Percentiles rank a stretch among this genome's conserved stretches.
Conservation (phyloP, 139 green algal species). For the Picocystis salinarum region DNA sequence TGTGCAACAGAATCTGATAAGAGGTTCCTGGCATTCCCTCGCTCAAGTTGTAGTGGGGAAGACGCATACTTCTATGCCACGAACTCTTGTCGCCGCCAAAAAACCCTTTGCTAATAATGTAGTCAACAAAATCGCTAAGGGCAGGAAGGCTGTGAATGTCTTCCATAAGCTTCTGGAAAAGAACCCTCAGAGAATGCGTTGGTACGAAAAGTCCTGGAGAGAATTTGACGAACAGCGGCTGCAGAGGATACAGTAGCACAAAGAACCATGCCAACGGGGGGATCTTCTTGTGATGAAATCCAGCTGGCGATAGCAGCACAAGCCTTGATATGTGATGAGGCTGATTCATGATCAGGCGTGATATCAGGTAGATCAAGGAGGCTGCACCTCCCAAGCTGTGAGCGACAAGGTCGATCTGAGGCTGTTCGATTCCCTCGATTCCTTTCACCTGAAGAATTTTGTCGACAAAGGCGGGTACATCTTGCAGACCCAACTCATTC, state of each 20-base stretch:
- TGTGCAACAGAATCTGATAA: neutral
- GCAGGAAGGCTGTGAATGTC: slow-evolving; percentile 32
- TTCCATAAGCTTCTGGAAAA: slow-evolving; percentile 20
- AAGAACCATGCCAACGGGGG: slow-evolving; percentile 4
- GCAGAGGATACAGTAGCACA: slow-evolving; percentile 5
- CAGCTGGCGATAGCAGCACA: slow-evolving; percentile 29
- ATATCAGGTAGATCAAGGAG: slow-evolving; percentile 35
- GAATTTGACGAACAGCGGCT: slow-evolving; percentile 8
- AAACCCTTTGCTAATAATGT: neutral
- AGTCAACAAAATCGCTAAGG: slow-evolving; percentile 30
- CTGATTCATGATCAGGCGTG: neutral
- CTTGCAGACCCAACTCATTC: no score
- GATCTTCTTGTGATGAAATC: slow-evolving; percentile 23
- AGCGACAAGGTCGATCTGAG: slow-evolving; percentile 23
- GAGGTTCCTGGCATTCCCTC: neutral
- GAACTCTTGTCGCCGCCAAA: neutral
- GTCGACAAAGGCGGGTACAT: no score
- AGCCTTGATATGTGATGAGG: slow-evolving; percentile 21
- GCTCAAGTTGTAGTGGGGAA: no score
- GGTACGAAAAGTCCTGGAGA: neutral
- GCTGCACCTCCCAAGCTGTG: slow-evolving; percentile 51
- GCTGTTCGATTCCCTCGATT: slow-evolving; percentile 3
- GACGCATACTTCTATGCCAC: no score
- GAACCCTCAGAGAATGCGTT: slow-evolving; percentile 22
- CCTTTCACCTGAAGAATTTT: slow-evolving; percentile 1